Base-by-base conservation (phyloP, 2,329 filamentous ascomycete genomes). In the Colletotrichum aenigma region DNA sequence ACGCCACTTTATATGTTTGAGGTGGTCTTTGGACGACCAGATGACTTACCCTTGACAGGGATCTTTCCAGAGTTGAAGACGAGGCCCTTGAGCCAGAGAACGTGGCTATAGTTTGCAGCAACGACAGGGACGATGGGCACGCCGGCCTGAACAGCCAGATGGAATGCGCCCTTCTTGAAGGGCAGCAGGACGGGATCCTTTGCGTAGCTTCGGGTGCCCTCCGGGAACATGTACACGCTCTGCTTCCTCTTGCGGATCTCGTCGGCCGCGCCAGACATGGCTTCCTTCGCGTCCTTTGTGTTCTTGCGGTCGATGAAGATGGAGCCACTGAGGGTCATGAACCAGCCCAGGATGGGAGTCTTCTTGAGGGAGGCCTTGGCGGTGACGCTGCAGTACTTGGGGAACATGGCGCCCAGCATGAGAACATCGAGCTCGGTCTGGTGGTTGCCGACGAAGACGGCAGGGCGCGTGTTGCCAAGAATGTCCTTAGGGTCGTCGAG, bases 111-210 rank as follows among this genome's bases (percentile, higher is more conserved):
- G 85, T 96, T 96, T 82, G 94, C 94, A 34, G 92, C 91, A 62
- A 96, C 93, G 43, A 97, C 90, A 0, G 97, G 97, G 5, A 99
- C 93, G 80, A 99, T 95, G 30, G 96, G 96, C 7, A 98, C 97
- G 78, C 95, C 94, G 3, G 96, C 96, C 88, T 98, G 95, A 24
- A 99, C 92, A 61, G 97, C 97, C 38, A 99, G 90, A 84, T 99
- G 96, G 86, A 99, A 99, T 62, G 96, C 97, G 75, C 97, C 97
- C 89, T 99, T 99, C 88, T 99, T 99, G 90, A 98, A 99, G n/a
- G 96, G 95, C 70, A 98, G 88, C 80, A 99, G 87, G 75, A 90
- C 91, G 3, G 97, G 94, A 70, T 96, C 93, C 80, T 94, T 92
- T 73, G 94, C 90, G 86, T 98, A 98, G 83, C 95, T 97, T 79